Conservation (phyloP, 495 filamentous ascomycete genomes). For the Haplographium delicatum region DNA sequence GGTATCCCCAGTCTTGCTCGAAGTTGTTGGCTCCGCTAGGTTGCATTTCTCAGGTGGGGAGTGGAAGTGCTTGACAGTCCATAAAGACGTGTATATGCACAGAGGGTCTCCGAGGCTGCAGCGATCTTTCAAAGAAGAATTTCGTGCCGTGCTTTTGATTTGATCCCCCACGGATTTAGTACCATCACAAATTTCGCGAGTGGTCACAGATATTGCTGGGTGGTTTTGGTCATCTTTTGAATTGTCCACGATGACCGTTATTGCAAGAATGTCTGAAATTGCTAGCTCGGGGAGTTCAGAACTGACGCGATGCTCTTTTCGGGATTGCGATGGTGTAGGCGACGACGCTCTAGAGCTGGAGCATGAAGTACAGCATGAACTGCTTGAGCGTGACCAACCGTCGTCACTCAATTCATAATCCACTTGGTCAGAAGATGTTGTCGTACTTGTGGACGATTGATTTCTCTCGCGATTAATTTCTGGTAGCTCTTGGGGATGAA, state of each 20-base stretch:
- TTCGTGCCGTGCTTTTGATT: neutral
- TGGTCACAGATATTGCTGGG: too few relatives aligned
- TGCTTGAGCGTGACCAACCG: neutral
- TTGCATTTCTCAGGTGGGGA: slow-evolving; percentile 9
- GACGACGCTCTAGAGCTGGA: neutral
- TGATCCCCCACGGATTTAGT: neutral
- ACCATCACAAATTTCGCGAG: neutral
- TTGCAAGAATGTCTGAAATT: too few relatives aligned
- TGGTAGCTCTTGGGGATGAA: neutral
- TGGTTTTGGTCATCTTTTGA: too few relatives aligned
- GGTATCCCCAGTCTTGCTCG: too few relatives aligned
- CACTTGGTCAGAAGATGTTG: neutral
- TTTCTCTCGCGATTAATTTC: neutral
- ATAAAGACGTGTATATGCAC: neutral
- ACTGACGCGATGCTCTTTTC: neutral
- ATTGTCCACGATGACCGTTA: too few relatives aligned
- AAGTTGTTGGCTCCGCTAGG: neutral
- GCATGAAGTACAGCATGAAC: neutral
- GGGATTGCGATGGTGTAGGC: neutral
- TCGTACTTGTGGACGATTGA: too few relatives aligned
- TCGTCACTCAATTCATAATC: neutral
- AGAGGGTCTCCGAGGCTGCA: neutral
- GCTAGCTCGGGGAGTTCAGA: neutral
- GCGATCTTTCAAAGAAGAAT: neutral
- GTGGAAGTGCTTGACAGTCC: slow-evolving; percentile 7